These are phyloP conservation scores for Penicillium sp. DNA, from an alignment of 2,329 filamentous ascomycete genomes.

Conservation along the genomic window DNA sequence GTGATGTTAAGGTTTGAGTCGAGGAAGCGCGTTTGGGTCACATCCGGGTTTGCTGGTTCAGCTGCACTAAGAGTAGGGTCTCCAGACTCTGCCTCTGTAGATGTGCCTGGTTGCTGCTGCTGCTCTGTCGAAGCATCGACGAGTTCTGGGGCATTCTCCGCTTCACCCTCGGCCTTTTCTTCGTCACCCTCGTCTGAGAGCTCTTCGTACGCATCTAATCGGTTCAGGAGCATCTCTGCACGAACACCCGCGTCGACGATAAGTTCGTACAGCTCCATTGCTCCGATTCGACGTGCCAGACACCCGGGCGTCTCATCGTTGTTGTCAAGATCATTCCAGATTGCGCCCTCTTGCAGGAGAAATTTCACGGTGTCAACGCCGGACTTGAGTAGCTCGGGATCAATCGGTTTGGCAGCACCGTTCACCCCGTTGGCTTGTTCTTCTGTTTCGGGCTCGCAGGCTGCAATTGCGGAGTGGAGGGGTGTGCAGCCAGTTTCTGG, in stretches of 20 bases:
- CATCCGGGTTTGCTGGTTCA: conserved; percentile 31
- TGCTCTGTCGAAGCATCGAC: conserved; percentile 17
- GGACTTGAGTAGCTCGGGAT: conserved; percentile 46
- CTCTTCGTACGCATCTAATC: conserved; percentile 75
- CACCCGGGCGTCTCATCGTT: conserved; percentile 89
- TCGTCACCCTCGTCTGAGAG: conserved; percentile 44
- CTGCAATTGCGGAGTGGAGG: conserved; percentile 82
- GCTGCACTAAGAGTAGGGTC: too few species aligned
- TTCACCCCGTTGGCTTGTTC: conserved; percentile 18
- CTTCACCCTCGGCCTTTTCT: conserved; percentile 14
- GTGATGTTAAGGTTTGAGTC: conserved; percentile 60
- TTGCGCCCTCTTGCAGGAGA: conserved; percentile 79
- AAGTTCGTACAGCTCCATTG: conserved; percentile 66
- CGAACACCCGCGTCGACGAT: conserved; percentile 86
- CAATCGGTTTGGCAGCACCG: conserved; percentile 25
- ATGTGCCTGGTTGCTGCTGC: conserved; percentile 6
- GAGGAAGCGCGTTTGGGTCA: conserved; percentile 64
- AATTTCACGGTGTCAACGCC: conserved; percentile 65
- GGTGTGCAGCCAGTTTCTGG: conserved; percentile 78
- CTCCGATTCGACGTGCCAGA: conserved; percentile 64
- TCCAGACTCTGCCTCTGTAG: conserved; percentile 6
- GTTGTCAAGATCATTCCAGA: conserved; percentile 91
- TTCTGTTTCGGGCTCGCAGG: conserved; percentile 49
- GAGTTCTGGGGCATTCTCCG: conserved; percentile 20
- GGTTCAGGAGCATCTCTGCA: conserved; percentile 76